Conservation (phyloP, 768 basidiomycete genomes). For the Mycena alexandri region DNA sequence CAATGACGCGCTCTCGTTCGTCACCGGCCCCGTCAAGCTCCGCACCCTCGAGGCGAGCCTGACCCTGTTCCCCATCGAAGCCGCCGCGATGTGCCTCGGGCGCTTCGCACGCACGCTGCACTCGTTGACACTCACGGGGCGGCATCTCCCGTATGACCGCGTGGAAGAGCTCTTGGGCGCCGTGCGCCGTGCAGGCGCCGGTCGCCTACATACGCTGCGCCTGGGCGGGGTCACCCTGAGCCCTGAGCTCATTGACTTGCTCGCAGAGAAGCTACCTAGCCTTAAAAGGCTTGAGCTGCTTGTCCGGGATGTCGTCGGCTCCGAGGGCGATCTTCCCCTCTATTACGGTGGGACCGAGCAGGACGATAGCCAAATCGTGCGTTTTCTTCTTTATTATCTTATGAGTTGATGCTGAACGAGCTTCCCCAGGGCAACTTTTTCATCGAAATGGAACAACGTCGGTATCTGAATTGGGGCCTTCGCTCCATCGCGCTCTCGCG, state of each 20-base stretch:
- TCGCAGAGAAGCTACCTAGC: constrained; percentile 52
- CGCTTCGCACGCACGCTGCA: constrained; percentile 51
- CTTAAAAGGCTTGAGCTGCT: constrained; percentile 54
- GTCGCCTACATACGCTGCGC: constrained; percentile 49
- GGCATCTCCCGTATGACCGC: constrained; percentile 52
- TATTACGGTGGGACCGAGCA: constrained; percentile 34
- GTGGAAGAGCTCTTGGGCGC: constrained; percentile 48
- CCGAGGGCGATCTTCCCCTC: constrained; percentile 37
- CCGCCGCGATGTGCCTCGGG: constrained; percentile 49
- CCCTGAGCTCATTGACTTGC: constrained; percentile 57
- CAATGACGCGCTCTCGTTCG: constrained; percentile 43
- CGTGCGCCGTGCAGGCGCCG: constrained; percentile 37
- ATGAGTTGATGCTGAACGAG: neutral
- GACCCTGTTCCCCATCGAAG: constrained; percentile 51
- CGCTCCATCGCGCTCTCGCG: constrained; percentile 49
- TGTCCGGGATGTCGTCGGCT: constrained; percentile 54
- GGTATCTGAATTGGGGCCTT: constrained; percentile 50
- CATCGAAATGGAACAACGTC: constrained; percentile 48
- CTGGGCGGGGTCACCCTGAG: constrained; percentile 57
- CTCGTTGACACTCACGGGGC: constrained; percentile 55
- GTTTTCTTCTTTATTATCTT: neutral
- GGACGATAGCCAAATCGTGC: constrained; percentile 43
- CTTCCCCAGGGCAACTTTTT: constrained; percentile 47
- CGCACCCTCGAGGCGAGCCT: constrained; percentile 52
- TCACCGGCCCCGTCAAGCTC: constrained; percentile 45